phyloP scores from a whole-genome alignment of 2,329 filamentous ascomycete species.

The Parafenestella ontariensis region DNA sequence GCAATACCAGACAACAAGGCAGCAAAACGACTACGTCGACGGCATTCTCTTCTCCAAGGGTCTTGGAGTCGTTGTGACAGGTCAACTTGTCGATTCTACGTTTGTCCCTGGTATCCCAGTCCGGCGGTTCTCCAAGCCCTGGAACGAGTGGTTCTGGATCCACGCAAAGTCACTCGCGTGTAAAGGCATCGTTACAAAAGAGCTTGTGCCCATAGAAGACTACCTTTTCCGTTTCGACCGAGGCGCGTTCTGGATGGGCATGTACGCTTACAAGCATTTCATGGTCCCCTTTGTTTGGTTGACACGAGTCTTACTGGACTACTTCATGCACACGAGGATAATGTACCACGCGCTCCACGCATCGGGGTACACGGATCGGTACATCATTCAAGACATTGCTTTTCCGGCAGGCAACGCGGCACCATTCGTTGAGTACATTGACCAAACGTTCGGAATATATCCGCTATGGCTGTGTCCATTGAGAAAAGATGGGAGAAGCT shows the following conservation, averaged over 20 bases:
- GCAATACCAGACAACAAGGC: conserved; percentile 51
- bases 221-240: conserved; percentile 70
- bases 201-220: conserved; percentile 58
- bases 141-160: conserved; percentile 77
- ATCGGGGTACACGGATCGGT: conserved; percentile 61
- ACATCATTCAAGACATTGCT: conserved; percentile 69
- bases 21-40: conserved; percentile 69
- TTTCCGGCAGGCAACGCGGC: conserved; percentile 61
- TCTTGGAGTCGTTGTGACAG: conserved; percentile 66
- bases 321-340: conserved; percentile 67
- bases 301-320: conserved; percentile 65
- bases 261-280: conserved; percentile 67
- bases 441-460: conserved; percentile 57
- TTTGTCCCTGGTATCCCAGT: conserved; percentile 27
- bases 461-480: conserved; percentile 67
- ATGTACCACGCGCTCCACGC: conserved; percentile 70
- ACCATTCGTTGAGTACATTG: conserved; percentile 60
- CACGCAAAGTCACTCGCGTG: conserved; percentile 55
- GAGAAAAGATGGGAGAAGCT: conserved; percentile 40
- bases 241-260: conserved; percentile 69
- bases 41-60: conserved; percentile 67
- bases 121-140: conserved; percentile 60
- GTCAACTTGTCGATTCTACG: conserved; percentile 60
- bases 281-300: conserved; percentile 64
- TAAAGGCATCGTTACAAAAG: conserved; percentile 26